Evolutionary conservation across 2,329 filamentous ascomycete species (phyloP).

Genomic region (Metarhizium robertsii): DNA sequence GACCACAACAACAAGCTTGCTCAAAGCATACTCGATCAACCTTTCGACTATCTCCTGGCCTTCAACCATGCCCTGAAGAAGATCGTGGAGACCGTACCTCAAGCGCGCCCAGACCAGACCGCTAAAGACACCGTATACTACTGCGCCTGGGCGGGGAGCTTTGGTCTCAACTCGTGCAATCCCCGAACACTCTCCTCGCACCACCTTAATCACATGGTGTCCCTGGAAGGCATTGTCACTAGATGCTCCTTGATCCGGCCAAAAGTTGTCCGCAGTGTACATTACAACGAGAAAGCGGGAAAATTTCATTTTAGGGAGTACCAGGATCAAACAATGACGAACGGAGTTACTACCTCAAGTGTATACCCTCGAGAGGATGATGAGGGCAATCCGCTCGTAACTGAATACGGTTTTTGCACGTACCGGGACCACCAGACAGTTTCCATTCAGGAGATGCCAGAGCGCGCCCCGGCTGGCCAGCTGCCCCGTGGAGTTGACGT

Average conservation of each 20-base stretch:
- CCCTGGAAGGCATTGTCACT: slow-evolving; percentile 93
- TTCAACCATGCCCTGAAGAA: slow-evolving; percentile 89
- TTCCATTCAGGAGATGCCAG: slow-evolving; percentile 98
- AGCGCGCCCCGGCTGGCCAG: slow-evolving; percentile 89
- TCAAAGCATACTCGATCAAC: slow-evolving; percentile 65
- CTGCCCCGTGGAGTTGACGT: slow-evolving; percentile 93
- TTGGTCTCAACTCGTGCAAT: slow-evolving; percentile 91
- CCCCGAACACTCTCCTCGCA: slow-evolving; percentile 82
- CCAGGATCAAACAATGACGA: slow-evolving; percentile 94
- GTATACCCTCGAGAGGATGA: slow-evolving; percentile 94
- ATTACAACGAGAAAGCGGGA: slow-evolving; percentile 82
- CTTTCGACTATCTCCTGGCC: slow-evolving; percentile 80
- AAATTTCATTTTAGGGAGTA: slow-evolving; percentile 88
- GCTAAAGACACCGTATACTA: slow-evolving; percentile 81
- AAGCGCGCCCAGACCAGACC: slow-evolving; percentile 66
- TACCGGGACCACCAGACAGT: slow-evolving; percentile 97
- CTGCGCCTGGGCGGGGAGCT: slow-evolving; percentile 93
- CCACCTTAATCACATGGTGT: slow-evolving; percentile 94
- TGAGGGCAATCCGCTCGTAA: slow-evolving; percentile 82
- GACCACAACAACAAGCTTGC: slow-evolving; percentile 79
- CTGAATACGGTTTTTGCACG: slow-evolving; percentile 91
- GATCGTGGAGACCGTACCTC: slow-evolving; percentile 70
- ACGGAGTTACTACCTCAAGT: slow-evolving; percentile 76
- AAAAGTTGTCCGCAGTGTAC: slow-evolving; percentile 96
- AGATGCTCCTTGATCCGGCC: slow-evolving; percentile 91